Evolutionary conservation across 345 rosid genomes (phyloP).

Genomic region (Lenwebbia sp.): DNA sequence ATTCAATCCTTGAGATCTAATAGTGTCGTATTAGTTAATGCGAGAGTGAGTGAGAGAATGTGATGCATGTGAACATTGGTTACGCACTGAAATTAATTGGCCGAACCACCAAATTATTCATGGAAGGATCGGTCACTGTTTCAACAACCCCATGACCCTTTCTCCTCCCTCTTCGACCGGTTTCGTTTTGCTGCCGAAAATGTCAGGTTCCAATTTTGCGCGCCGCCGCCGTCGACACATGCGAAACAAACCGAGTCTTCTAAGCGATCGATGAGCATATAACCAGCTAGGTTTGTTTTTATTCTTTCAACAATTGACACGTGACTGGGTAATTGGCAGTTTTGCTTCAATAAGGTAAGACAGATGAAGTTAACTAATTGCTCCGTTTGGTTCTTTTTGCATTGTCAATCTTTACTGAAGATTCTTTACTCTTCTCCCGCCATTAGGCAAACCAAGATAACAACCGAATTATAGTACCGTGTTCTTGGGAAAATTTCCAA

Average conservation of each 20-base stretch:
- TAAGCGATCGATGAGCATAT: background rate
- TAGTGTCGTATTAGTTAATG: background rate
- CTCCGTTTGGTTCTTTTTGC: background rate
- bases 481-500: too few species aligned
- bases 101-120: background rate
- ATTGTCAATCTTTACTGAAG: background rate
- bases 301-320: background rate
- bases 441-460: background rate
- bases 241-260: background rate
- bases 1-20: background rate
- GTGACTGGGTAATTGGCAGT: background rate
- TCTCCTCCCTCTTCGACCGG: background rate
- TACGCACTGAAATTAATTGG: background rate
- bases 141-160: background rate
- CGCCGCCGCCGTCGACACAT: fast-evolving
- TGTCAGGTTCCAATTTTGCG: background rate
- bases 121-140: background rate
- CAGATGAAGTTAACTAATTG: background rate
- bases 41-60: background rate
- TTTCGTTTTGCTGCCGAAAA: background rate
- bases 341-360: background rate
- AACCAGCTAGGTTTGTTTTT: background rate
- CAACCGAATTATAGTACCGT: too few species aligned
- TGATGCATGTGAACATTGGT: background rate
- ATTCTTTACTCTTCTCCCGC: background rate